Conservation (phyloP, 2,329 filamentous ascomycete species). For the Penicillium sp. region DNA sequence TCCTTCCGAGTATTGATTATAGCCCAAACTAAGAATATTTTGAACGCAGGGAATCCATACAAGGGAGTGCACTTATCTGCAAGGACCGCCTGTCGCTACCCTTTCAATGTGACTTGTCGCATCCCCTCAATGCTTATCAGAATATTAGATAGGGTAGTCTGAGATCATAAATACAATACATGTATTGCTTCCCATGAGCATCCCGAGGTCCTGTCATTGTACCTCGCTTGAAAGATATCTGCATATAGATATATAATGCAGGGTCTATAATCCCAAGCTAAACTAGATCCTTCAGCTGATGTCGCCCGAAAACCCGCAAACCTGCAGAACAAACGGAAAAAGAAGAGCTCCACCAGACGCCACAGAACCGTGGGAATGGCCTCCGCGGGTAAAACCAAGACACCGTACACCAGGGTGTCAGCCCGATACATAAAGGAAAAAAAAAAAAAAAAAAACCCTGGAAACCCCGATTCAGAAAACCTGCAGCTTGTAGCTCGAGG, state of each 20-base stretch:
- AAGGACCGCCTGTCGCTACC: constrained; percentile 28
- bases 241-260: neutral
- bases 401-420: neutral
- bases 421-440: neutral
- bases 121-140: neutral
- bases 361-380: constrained; percentile 14
- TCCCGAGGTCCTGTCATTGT: too few species aligned
- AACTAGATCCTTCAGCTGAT: neutral
- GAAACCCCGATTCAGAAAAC: neutral
- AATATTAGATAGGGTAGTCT: neutral
- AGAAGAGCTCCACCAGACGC: constrained; percentile 11
- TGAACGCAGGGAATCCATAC: neutral
- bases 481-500: neutral
- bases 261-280: neutral
- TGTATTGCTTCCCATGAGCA: neutral
- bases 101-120: constrained; percentile 33
- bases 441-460: neutral
- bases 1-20: neutral
- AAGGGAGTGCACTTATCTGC: constrained; percentile 21
- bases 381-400: neutral
- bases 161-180: neutral
- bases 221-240: neutral
- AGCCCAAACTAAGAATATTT: neutral
- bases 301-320: too few species aligned
- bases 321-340: constrained; percentile 7